Evolutionary conservation across 2,329 filamentous ascomycete genomes (phyloP), one percentile per base, ranked within the genome.

Genomic region (Cucurbitaria berberidis): DNA sequence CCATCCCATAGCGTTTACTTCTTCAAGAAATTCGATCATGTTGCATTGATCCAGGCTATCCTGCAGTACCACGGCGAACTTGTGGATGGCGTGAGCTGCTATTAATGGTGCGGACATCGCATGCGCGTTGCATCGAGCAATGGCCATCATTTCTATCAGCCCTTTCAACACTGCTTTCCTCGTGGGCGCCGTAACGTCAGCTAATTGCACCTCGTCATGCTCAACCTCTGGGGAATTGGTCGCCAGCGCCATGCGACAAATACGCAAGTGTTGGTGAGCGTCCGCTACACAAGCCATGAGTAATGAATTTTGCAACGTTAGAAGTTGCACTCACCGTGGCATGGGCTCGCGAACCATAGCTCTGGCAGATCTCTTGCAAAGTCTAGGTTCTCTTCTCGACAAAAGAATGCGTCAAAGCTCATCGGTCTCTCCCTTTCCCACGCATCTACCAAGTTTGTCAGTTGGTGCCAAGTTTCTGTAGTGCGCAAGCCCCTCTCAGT

Each of bases 1-100:
- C 55, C 59, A 64, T 9, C 55, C 59, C 30, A 54, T 50, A 29
- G 40, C 38, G 3, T 63, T 53, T 10, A 57, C 56, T 38, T 64
- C 62, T 19, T 63, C 57, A 16, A 66, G 41, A 40, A 64, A 66
- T 27, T 59, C 40, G 5, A 66, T 55, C 35, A 62, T 59, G 36
- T 54, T 57, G 7, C 35, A 47, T 18, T 52, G 60, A 35, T 59
- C 62, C 10, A 26, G 15, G 1, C 51, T 32, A 16, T 62, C 45
- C 5, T 48, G 29, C 24, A 62, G 10, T 39, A 53, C 21, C 5
- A 18, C 43, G n/a, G 48, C 56, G 41, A 58, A 64, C 30, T 45
- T 55, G 38, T 63, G 57, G 44, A 63, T 48, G 5, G 52, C 47
- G 49, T 59, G 48, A 16, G 53, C 48, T 19, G 62, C 57, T 16